A percentile compares a stretch with the other conserved stretches of the same genome.
phyloP scores from a whole-genome alignment of 225 moss, liverwort and hornwort genomes.

The Sphagnum contortum region DNA sequence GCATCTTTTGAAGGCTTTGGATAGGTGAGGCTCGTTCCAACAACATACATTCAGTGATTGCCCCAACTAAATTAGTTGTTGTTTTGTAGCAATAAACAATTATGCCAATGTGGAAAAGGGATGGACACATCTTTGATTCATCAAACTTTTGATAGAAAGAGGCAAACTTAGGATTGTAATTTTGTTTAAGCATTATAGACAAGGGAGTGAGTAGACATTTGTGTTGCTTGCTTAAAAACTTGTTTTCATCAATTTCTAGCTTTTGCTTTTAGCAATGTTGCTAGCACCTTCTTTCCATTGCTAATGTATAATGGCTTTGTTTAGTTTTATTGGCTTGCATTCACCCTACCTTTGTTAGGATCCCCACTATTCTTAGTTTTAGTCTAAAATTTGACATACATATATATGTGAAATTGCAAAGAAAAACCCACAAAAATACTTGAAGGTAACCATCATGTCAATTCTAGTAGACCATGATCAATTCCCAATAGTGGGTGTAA shows the following conservation, averaged over 20 bases:
- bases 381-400: too few relatives aligned
- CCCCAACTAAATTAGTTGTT: too few relatives aligned
- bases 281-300: constrained; percentile 99
- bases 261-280: constrained; percentile 87
- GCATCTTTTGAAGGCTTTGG: too few relatives aligned
- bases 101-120: not conserved
- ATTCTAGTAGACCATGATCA: too few relatives aligned
- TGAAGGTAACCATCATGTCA: too few relatives aligned
- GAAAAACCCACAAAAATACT: too few relatives aligned
- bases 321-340: constrained; percentile 88
- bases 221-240: constrained; percentile 76
- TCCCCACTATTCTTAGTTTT: not conserved
- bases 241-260: constrained; percentile 92
- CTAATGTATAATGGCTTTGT: constrained; percentile 90
- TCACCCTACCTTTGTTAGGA: constrained; percentile 1
- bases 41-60: too few relatives aligned
- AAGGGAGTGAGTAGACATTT: constrained; percentile 21
- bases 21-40: too few relatives aligned
- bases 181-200: not conserved
- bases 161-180: too few relatives aligned
- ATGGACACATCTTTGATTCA: not conserved
- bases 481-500: too few relatives aligned
- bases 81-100: not conserved
- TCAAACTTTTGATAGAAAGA: too few relatives aligned
- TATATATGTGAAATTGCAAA: too few relatives aligned